Evolutionary conservation across 2,329 filamentous ascomycete species (phyloP).

Genomic region (Stenocarpella maydis): DNA sequence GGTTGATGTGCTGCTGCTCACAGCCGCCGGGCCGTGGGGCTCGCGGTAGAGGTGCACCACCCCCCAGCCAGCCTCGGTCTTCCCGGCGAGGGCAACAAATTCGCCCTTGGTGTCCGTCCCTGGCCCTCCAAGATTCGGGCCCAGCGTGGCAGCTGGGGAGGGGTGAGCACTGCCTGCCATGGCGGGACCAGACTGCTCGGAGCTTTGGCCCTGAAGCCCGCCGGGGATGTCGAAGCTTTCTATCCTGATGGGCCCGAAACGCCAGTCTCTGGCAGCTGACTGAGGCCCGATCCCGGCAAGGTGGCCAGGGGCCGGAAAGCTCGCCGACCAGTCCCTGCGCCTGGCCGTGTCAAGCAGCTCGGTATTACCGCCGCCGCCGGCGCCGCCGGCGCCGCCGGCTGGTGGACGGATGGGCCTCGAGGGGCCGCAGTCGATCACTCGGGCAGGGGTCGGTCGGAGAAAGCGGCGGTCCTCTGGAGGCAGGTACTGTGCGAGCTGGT

Average conservation of each 20-base stretch:
- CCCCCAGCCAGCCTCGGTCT: constrained; percentile 87
- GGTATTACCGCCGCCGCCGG: constrained; percentile 44
- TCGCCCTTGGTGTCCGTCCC: constrained; percentile 84
- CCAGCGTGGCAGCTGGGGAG: constrained; percentile 50
- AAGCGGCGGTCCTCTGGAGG: constrained; percentile 35
- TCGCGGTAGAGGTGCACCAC: constrained; percentile 95
- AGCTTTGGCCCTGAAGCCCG: constrained; percentile 47
- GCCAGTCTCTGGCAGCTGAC: constrained; percentile 73
- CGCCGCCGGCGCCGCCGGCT: constrained; percentile 35
- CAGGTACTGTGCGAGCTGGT: constrained; percentile 32
- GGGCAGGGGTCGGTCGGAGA: constrained; percentile 34
- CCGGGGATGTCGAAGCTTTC: constrained; percentile 78
- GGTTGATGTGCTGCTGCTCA: constrained; percentile 13
- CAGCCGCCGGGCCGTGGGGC: constrained; percentile 66
- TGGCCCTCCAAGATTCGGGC: constrained; percentile 63
- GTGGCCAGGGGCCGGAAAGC: constrained; percentile 53
- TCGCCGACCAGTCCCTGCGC: constrained; percentile 50
- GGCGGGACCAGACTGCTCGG: constrained; percentile 34
- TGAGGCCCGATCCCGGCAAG: constrained; percentile 55
- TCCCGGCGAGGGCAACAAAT: constrained; percentile 75
- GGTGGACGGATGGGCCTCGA: constrained; percentile 45
- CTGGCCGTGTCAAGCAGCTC: constrained; percentile 51
- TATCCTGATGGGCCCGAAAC: constrained; percentile 80
- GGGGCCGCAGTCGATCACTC: constrained; percentile 60
- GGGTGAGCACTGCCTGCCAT: constrained; percentile 32